phyloP scores from a whole-genome alignment of 2,329 filamentous ascomycete genomes.

The Sodiomyces alkalinus region DNA sequence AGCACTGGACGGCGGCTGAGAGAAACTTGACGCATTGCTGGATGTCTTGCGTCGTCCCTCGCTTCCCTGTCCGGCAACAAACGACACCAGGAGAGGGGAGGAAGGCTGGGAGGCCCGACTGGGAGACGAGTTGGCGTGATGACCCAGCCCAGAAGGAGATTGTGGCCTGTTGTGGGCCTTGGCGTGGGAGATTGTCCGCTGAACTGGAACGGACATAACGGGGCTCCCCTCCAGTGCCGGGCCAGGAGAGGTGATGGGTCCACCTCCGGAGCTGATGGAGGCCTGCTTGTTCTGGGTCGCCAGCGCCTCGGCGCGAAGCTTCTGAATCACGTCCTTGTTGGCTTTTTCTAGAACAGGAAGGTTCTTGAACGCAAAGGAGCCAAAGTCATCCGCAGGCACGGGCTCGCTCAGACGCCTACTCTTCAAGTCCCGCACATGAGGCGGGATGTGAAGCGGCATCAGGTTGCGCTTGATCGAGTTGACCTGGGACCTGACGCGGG shows the following conservation, averaged over 20 bases:
- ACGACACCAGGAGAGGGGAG: conserved; percentile 79
- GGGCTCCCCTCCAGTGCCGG: conserved; percentile 75
- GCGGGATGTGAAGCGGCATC: conserved; percentile 92
- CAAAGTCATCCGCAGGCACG: conserved; percentile 80
- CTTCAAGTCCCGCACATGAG: conserved; percentile 84
- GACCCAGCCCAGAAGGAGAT: conserved; percentile 67
- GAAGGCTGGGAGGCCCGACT: conserved; percentile 60
- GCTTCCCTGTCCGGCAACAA: conserved; percentile 68
- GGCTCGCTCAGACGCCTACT: conserved; percentile 84
- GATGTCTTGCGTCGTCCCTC: conserved; percentile 81
- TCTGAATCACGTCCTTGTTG: conserved; percentile 97
- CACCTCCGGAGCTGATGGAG: conserved; percentile 28
- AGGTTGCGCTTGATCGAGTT: conserved; percentile 78
- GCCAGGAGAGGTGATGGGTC: conserved; percentile 39
- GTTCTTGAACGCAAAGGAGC: conserved; percentile 94
- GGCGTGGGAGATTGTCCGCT: conserved; percentile 69
- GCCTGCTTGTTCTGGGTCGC: conserved; percentile 47
- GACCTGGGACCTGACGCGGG: conserved; percentile 73
- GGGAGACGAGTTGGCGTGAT: conserved; percentile 76
- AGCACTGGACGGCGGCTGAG: conserved; percentile 58
- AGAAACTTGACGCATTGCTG: conserved; percentile 71
- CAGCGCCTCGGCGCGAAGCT: conserved; percentile 80
- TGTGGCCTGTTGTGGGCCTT: conserved; percentile 66
- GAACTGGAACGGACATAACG: conserved; percentile 62
- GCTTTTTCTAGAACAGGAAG: conserved; percentile 91